phyloP scores from a whole-genome alignment of 2,329 filamentous ascomycete species.

The Aspergillus viridinutans region DNA sequence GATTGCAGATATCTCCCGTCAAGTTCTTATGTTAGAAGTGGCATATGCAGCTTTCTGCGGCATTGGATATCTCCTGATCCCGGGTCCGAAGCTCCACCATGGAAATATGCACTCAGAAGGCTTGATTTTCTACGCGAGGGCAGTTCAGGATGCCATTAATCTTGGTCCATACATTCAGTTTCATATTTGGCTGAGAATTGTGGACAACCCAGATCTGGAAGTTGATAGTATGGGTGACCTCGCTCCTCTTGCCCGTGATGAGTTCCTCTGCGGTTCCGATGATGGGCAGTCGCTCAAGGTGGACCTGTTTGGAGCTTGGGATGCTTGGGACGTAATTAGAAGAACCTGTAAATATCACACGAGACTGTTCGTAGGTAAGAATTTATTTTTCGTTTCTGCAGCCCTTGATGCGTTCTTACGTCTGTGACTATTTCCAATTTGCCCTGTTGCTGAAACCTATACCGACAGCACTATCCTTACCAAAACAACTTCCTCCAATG shows the following conservation, averaged over 20 bases:
- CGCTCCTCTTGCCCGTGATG: slow-evolving; percentile 39
- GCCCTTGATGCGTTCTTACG: not conserved
- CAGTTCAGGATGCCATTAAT: slow-evolving; percentile 72
- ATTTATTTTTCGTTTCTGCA: slow-evolving; percentile 5
- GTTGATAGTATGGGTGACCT: slow-evolving; percentile 43
- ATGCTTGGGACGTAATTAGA: slow-evolving; percentile 86
- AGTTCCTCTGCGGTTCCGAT: slow-evolving; percentile 31
- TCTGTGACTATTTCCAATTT: not conserved
- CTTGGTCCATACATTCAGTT: slow-evolving; percentile 74
- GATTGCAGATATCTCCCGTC: slow-evolving; percentile 79
- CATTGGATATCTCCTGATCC: slow-evolving; percentile 74
- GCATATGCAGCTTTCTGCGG: slow-evolving; percentile 96
- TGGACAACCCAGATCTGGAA: slow-evolving; percentile 62
- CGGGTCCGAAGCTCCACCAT: slow-evolving; percentile 66
- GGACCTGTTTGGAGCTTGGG: slow-evolving; percentile 79
- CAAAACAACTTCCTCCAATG: slow-evolving; percentile 55
- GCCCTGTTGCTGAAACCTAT: slow-evolving; percentile 15
- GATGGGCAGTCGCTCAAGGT: slow-evolving; percentile 45
- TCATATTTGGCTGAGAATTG: slow-evolving; percentile 78
- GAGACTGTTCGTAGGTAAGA: slow-evolving; percentile 78
- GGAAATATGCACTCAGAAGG: slow-evolving; percentile 47
- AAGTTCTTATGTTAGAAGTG: slow-evolving; percentile 85
- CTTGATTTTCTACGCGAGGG: slow-evolving; percentile 73
- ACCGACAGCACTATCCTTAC: slow-evolving; percentile 52
- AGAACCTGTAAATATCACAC: slow-evolving; percentile 79